A percentile compares a stretch with the other conserved stretches of the same genome.
These are phyloP conservation scores for Trichoderma orchidacearum DNA, from an alignment of 495 filamentous ascomycete genomes.

Conservation along the genomic window DNA sequence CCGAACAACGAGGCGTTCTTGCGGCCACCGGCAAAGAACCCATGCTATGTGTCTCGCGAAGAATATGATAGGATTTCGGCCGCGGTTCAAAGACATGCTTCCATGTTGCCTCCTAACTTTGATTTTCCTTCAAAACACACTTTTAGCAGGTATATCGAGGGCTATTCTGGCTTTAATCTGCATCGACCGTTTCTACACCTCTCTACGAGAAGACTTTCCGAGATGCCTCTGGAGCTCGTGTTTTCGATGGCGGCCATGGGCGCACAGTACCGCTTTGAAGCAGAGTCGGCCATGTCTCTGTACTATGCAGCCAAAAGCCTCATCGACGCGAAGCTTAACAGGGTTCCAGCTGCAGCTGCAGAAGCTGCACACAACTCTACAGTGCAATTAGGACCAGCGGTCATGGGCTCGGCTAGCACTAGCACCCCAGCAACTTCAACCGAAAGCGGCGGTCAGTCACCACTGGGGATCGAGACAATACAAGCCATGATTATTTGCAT, in stretches of 20 bases:
- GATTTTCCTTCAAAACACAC: constrained; percentile 6
- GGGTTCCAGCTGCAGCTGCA: not conserved
- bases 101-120: not conserved
- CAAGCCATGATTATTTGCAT: constrained; percentile 32
- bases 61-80: not conserved
- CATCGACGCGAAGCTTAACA: constrained; percentile 3
- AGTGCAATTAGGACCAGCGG: not conserved
- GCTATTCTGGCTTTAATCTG: constrained; percentile 29
- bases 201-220: not conserved
- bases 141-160: constrained; percentile 4
- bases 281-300: constrained; percentile 4
- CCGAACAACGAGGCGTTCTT: not conserved
- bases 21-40: not conserved
- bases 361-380: not conserved
- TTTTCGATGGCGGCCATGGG: constrained; percentile 7
- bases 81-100: not conserved
- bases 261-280: constrained; percentile 9
- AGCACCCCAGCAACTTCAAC: not conserved
- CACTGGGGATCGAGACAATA: constrained; percentile 8
- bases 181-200: constrained; percentile 27
- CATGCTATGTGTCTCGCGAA: not conserved
- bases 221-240: constrained; percentile 2
- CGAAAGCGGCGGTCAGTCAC: not conserved
- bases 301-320: constrained; percentile 6
- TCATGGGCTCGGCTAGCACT: not conserved